Evolutionary conservation across 2,329 filamentous ascomycete species (phyloP), one percentile per base, ranked within the genome.

Genomic region (Fusarium compactum): DNA sequence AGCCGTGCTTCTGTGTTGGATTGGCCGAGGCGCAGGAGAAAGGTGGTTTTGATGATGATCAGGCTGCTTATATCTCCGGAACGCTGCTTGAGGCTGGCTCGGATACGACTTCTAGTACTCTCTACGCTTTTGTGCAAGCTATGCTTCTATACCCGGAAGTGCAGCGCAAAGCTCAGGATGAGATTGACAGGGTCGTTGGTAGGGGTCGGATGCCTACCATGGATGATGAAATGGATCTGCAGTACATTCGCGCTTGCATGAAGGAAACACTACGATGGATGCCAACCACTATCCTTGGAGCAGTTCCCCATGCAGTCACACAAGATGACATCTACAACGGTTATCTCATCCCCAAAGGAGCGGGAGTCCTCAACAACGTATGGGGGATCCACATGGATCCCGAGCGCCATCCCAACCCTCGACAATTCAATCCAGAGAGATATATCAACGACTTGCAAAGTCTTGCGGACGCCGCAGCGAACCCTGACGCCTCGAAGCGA

Each of bases 381-480:
- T 79, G 76, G 63, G 77, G 71, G 24, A 69, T 80, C 18, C 85
- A 90, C 25, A 91, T 93, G 77, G 91, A 94, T 73, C 86, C 89
- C 3, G 87, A 90, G 38, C 88, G 87, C 3, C 92, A 93, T 77
- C 83, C 86, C 0, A 55, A 79, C 24, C 80, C 80, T 0, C 65
- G 69, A 4, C 27, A 44, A 2, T 83, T 82, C 52, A 66, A 81
- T 22, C 80, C 80, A 1, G 75, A 78, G 2, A 73, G 80, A 0
- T 82, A 73, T 25, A 40, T 20, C 2, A 16, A 62, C 8, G 67
- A 71, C 16, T 20, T 38, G 0, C 61, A 62, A 9, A 67, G 55
- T 7, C 25, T 67, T 1, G 59, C 63, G 7, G 59, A 71, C 14
- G 65, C 69, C 4, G 68, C 68, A 1, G 56, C 66, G 16, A 65